Evolutionary conservation across 1,284 basidiomycete species (phyloP), one percentile per base, ranked within the genome.

Genomic region (Microbotryum scabiosae): DNA sequence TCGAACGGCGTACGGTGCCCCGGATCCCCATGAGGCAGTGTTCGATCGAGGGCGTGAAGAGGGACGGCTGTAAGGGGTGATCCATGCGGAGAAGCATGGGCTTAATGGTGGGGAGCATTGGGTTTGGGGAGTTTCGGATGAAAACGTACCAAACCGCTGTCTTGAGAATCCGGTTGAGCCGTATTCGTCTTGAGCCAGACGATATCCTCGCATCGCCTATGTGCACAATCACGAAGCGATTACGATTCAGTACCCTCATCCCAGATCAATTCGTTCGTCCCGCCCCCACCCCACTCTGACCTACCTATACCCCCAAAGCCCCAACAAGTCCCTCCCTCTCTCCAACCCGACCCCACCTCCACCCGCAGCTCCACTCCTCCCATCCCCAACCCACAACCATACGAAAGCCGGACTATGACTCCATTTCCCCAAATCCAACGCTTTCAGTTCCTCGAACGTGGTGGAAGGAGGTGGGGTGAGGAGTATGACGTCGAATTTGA

Each of bases 1-100:
- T 91, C 23, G 89, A 92, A 28, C 94, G 81, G 20, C 93, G 84
- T 3, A 99, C 94, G 1, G 94, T 98, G 2, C 94, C 94, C 43
- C 90, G 84, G 69, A 99, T 98, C n/a, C 96, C 96, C 83, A 98
- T 97, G 50, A 97, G 78, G 76, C 93, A 97, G 73, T 98, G 94
- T 71, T 97, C 89, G 73, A 94, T 92, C 55, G 91, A 92, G 44
- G 88, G 82, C 9, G 87, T 89, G 53, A 96, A 80, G 30, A 96
- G 76, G 7, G 75, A 47, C 10, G 52, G 30, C 30, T 30, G 30
- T 2, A 30, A 14, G 44, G 64, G 61, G 63, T 62, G 54, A 16
- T 2, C 3, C 5, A 5, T 14, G 20, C 16, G 18, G 32, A 43
- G 21, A 30, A 30, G 7, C 8, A 30, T 30, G 30, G 10, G 30